Conservation (phyloP, 2,329 filamentous ascomycete genomes). For the Fusarium sp. region DNA sequence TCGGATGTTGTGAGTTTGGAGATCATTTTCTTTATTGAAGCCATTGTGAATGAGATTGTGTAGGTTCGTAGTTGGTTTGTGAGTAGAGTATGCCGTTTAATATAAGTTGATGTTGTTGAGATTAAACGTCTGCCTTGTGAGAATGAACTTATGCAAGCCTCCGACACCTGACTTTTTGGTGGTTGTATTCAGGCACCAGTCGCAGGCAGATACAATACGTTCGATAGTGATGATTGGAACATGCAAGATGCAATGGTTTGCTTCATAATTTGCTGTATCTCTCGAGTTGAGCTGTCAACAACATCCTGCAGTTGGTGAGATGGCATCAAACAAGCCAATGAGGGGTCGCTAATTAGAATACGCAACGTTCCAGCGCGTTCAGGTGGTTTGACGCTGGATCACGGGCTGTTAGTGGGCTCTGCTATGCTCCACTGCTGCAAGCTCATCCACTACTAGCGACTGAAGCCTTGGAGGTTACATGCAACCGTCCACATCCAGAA, state of each 20-base stretch:
- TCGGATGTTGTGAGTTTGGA: slow-evolving; percentile 31
- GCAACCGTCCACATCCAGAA: neutral
- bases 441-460: neutral
- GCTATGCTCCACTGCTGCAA: slow-evolving; percentile 29
- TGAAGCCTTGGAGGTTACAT: slow-evolving; percentile 25
- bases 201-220: neutral
- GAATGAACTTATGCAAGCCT: neutral
- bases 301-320: slow-evolving; percentile 19
- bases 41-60: slow-evolving; percentile 26
- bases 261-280: neutral
- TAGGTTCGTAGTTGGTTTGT: neutral
- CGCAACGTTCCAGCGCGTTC: slow-evolving; percentile 48
- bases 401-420: slow-evolving; percentile 11
- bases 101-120: neutral
- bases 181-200: slow-evolving; percentile 14
- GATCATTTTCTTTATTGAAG: slow-evolving; percentile 33
- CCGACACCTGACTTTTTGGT: neutral
- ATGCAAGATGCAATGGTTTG: neutral
- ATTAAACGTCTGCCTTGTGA: slow-evolving; percentile 11
- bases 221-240: neutral
- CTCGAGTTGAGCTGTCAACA: neutral
- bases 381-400: neutral
- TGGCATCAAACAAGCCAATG: slow-evolving; percentile 28
- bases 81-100: neutral
- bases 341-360: slow-evolving; percentile 38